Evolutionary conservation across 306 rosid species (phyloP), one percentile per base, ranked within the genome.

Genomic region (Carpinus viminea): DNA sequence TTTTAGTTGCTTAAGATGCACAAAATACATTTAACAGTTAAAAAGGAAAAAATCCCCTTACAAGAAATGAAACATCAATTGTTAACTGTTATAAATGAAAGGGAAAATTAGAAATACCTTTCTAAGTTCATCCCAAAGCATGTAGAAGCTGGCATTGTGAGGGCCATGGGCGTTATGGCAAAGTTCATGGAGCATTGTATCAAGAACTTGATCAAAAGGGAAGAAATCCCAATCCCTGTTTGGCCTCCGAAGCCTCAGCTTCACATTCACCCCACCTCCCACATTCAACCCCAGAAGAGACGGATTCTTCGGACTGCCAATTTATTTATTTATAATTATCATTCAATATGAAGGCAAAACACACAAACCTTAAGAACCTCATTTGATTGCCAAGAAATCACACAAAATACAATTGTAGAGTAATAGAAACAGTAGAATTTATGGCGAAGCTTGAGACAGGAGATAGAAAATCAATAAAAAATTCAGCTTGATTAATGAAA

Each of bases 101-200:
- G 13, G 46, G 71, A 73, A 70, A 71, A 16, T 16, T 24, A 71
- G n/a, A 46, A 80, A 31, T 21, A 92, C 98, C 97, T 92, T 89
- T 84, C 98, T 83, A 76, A 92, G 97, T 72, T 92, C 93, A 83
- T 95, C 98, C 98, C 97, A 95, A 18, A 95, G 97, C 90, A 86
- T 91, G 92, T 92, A 91, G 91, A 92, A 95, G 85, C 3, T 87
- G 59, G 88, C 90, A 86, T 95, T 88, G 72, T 95, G 98, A 80
- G 97, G 91, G 68, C 93, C 89, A 74, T 89, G 90, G 57, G 52
- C 85, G 74, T 92, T 95, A 83, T 95, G 98, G 73, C 97, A 95
- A 83, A 95, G 98, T 87, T 95, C 98, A 18, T 95, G 98, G 76
- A 95, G 96, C 98, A 95, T 95, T 15, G 97, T 95, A 82, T 92